Evolutionary conservation across 2,329 filamentous ascomycete species (phyloP), one percentile per base, ranked within the genome.

Genomic region (Colletotrichum tabaci): DNA sequence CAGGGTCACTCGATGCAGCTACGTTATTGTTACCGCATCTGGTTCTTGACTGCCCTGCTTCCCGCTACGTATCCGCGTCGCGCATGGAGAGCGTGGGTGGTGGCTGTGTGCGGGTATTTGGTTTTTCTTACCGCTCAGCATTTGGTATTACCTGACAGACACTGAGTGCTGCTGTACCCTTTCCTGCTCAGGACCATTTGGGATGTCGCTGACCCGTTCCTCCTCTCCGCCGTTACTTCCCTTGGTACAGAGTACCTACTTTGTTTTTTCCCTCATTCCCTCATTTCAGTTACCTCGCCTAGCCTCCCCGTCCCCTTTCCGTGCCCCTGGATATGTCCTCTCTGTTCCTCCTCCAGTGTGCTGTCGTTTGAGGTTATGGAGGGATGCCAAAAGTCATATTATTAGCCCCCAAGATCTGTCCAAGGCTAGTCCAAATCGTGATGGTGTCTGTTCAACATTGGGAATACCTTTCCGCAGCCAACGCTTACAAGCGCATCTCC

Each of bases 21-120:
- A 57, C 52, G 55, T 60, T 47, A 42, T 62, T 58, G 57, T 57
- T 61, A 57, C 64, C 55, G 57, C 64, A 62, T 61, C 56, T 67
- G 44, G 26, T 46, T 23, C 12, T 38, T 57, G 38, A n/a, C 38
- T 57, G 55, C 42, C 57, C 50, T 57, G 68, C 57, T 61, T 71
- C 67, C 67, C 67, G 67, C 50, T 38, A n/a, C 18, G 61, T 69
- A 55, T 57, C 66, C 60, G 60, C 16, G 46, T 40, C 21, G 53
- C 67, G 40, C 50, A 44, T 38, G 42, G 55, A 42, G 47, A 38
- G 35, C 35, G 8, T 38, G 35, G 8, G 35, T 38, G 35, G 62
- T 67, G 67, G 63, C 57, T 61, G 58, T 62, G 64, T 42, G 56
- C 52, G 23, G 42, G 15, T 26, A 9, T 35, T n/a, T 26, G 13